These are phyloP conservation scores for Blastomyces parvus DNA, from an alignment of 2,329 filamentous ascomycete species.

Conservation along the genomic window DNA sequence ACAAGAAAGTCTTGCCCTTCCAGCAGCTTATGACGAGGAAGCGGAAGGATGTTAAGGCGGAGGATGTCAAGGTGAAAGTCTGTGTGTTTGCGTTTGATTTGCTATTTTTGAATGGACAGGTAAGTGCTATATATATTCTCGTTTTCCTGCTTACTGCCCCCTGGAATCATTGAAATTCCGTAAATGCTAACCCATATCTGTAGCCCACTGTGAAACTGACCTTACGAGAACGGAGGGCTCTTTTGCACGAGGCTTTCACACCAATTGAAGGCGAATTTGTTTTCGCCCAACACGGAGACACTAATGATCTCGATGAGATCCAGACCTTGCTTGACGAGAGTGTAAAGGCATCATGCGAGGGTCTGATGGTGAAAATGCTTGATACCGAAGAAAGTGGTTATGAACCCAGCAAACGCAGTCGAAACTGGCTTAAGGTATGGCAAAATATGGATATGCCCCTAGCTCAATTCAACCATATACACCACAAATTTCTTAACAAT, in stretches of 20 bases:
- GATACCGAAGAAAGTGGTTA: conserved; percentile 89
- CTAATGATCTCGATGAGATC: conserved; percentile 85
- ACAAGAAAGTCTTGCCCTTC: conserved; percentile 94
- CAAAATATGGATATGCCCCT: background rate
- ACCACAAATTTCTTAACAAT: background rate
- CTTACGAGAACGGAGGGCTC: conserved; percentile 70
- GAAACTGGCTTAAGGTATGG: conserved; percentile 90
- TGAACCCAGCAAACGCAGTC: conserved; percentile 88
- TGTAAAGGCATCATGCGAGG: conserved; percentile 92
- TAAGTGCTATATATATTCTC: conserved; percentile 22
- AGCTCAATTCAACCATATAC: background rate
- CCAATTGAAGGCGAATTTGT: conserved; percentile 82
- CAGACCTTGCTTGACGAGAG: conserved; percentile 87
- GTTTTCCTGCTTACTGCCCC: background rate
- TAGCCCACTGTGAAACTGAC: conserved; percentile 72
- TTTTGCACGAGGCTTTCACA: conserved; percentile 62
- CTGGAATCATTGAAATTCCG: conserved; percentile 10
- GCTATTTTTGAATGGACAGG: conserved; percentile 83
- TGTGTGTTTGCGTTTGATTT: conserved; percentile 96
- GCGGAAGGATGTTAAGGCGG: conserved; percentile 89
- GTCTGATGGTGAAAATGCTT: conserved; percentile 98
- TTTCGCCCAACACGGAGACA: conserved; percentile 79
- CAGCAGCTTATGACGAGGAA: conserved; percentile 98
- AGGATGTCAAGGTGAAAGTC: conserved; percentile 93
- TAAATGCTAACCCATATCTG: conserved; percentile 5